phyloP scores from a whole-genome alignment of 1,139 yeast genomes.

The Candida sp. region DNA sequence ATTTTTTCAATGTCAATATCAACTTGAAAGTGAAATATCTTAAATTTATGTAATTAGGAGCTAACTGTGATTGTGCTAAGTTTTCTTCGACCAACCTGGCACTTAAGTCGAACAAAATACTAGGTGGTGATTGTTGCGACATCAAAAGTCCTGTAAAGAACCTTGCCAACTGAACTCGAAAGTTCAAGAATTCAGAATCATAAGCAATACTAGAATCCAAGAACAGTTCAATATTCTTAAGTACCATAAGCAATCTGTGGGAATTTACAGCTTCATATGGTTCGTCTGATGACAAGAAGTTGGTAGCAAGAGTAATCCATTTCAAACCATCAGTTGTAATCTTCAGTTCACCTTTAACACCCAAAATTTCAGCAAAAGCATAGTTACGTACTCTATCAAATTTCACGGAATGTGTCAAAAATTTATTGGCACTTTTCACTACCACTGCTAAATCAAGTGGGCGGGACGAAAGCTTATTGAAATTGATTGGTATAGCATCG shows the following conservation, averaged over 20 bases:
- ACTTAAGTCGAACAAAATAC: slow-evolving; percentile 31
- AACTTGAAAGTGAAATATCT: slow-evolving; percentile 47
- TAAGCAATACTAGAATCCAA: slow-evolving; percentile 60
- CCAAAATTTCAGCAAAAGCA: slow-evolving; percentile 64
- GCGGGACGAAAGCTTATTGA: slow-evolving; percentile 24
- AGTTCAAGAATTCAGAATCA: slow-evolving; percentile 47
- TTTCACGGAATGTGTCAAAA: slow-evolving; percentile 24
- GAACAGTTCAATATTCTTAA: slow-evolving; percentile 53
- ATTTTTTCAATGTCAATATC: slow-evolving; percentile 1
- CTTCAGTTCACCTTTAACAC: slow-evolving; percentile 38
- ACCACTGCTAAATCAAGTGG: slow-evolving; percentile 39
- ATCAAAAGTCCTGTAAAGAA: slow-evolving; percentile 36
- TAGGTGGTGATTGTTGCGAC: slow-evolving; percentile 21
- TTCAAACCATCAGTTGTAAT: slow-evolving; percentile 40
- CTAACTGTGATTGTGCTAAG: slow-evolving; percentile 41
- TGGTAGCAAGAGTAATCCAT: slow-evolving; percentile 47
- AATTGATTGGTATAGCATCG: slow-evolving; percentile 22
- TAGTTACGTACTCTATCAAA: slow-evolving; percentile 57
- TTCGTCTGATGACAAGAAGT: slow-evolving; percentile 38
- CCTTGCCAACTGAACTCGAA: slow-evolving; percentile 51
- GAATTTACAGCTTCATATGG: slow-evolving; percentile 27
- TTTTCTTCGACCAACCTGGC: slow-evolving; percentile 48
- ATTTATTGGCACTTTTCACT: slow-evolving; percentile 32
- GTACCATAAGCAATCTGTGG: slow-evolving; percentile 59
- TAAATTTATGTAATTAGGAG: slow-evolving; percentile 36